These are phyloP conservation scores for Naganishia kalamii DNA, from an alignment of 768 basidiomycete genomes.

Conservation along the genomic window DNA sequence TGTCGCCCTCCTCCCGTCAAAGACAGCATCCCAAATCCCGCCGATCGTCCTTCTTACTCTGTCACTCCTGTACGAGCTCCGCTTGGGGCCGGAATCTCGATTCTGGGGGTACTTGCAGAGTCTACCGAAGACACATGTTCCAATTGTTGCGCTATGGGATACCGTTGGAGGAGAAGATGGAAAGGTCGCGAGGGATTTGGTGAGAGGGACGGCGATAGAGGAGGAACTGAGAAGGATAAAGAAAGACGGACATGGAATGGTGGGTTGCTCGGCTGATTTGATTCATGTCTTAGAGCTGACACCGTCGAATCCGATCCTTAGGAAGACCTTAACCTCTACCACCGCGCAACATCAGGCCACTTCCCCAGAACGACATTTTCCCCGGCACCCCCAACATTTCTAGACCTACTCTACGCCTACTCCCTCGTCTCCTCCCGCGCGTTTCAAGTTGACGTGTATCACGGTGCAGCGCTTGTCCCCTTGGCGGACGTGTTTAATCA, in stretches of 20 bases:
- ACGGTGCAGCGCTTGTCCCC: constrained; percentile 74
- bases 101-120: constrained; percentile 47
- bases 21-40: constrained; percentile 15
- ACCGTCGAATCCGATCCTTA: background rate
- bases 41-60: constrained; percentile 41
- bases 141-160: constrained; percentile 45
- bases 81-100: constrained; percentile 32
- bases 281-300: background rate
- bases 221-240: constrained; percentile 29
- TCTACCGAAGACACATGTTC: constrained; percentile 37
- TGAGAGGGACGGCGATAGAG: constrained; percentile 39
- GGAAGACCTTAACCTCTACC: constrained; percentile 22
- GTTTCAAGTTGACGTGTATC: constrained; percentile 75
- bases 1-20: background rate
- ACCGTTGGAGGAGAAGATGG: constrained; percentile 33
- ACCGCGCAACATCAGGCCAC: constrained; percentile 4
- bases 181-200: constrained; percentile 31
- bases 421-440: constrained; percentile 72
- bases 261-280: background rate
- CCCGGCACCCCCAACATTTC: constrained; percentile 27
- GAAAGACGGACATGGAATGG: constrained; percentile 24
- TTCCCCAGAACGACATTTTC: constrained; percentile 25
- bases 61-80: constrained; percentile 44
- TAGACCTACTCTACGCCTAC: constrained; percentile 55
- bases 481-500: constrained; percentile 60